phyloP scores from a whole-genome alignment of 2,329 filamentous ascomycete genomes.

The Neoascochyta sp. region DNA sequence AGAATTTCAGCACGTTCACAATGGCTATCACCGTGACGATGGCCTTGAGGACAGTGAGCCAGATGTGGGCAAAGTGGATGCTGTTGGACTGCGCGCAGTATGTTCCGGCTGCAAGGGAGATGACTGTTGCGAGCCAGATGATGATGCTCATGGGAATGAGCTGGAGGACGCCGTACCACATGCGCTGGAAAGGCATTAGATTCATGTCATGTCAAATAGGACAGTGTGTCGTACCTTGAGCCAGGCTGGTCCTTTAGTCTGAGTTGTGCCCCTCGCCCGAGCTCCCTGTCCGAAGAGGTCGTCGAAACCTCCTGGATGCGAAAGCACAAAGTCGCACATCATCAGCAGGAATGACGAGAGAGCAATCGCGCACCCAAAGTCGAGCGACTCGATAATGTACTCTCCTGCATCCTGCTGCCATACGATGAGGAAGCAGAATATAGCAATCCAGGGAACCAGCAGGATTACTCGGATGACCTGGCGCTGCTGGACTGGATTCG shows the following conservation, averaged over 20 bases:
- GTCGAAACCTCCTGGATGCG: conserved; percentile 24
- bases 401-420: conserved; percentile 14
- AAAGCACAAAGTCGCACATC: conserved; percentile 31
- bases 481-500: conserved; percentile 27
- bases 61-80: conserved; percentile 30
- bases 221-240: conserved; percentile 19
- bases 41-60: conserved; percentile 23
- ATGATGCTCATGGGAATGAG: conserved; percentile 28
- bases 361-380: conserved; percentile 30
- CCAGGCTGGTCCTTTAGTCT: conserved; percentile 18
- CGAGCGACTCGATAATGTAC: conserved; percentile 19
- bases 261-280: conserved; percentile 8
- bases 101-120: conserved; percentile 19
- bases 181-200: too few relatives aligned
- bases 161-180: conserved; percentile 32
- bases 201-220: background rate
- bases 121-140: conserved; percentile 26
- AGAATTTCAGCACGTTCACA: conserved; percentile 21
- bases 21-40: conserved; percentile 20
- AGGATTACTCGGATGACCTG: conserved; percentile 27
- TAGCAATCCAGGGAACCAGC: conserved; percentile 24
- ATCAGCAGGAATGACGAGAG: conserved; percentile 27
- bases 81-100: conserved; percentile 31
- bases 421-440: conserved; percentile 24
- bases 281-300: conserved; percentile 25